Conservation (phyloP, 352 stramenopile genomes). For the Thraustochytrium sp. region DNA sequence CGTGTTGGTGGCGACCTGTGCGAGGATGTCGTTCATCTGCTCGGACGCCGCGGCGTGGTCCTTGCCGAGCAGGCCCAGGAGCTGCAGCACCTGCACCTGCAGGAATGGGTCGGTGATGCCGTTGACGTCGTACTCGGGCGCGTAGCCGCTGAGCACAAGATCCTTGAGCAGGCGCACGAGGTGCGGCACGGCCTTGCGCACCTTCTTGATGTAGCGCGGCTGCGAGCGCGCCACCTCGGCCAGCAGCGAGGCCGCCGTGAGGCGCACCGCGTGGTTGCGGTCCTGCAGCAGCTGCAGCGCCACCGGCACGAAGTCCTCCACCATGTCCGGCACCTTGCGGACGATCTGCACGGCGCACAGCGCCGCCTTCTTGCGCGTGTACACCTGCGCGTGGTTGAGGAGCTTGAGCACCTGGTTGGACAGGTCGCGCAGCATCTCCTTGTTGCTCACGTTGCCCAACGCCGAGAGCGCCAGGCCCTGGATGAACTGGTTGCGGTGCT, state of each 20-base stretch:
- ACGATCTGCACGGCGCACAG: conserved; percentile 82
- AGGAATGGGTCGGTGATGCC: conserved; percentile 98
- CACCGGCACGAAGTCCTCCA: conserved; percentile 95
- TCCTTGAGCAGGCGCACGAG: conserved; percentile 86
- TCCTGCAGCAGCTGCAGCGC: conserved; percentile 89
- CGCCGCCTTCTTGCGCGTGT: conserved; percentile 95
- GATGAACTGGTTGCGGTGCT: conserved; percentile 81
- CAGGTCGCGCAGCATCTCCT: conserved; percentile 96
- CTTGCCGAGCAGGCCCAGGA: conserved; percentile 88
- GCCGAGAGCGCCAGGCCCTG: conserved; percentile 90
- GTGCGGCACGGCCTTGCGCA: conserved; percentile 67
- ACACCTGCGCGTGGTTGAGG: conserved; percentile 80
- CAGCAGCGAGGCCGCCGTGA: conserved; percentile 93
- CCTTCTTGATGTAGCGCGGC: conserved; percentile 27
- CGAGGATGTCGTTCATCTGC: conserved; percentile 94
- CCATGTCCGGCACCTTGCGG: conserved; percentile 92
- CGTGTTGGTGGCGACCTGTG: conserved; percentile 99
- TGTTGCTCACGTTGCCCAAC: conserved; percentile 95
- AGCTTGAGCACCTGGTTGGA: conserved; percentile 95
- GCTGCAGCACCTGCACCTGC: conserved; percentile 75
- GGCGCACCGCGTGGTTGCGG: conserved; percentile 93
- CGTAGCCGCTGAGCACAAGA: conserved; percentile 93
- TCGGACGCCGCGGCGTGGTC: conserved; percentile 85
- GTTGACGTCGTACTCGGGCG: conserved; percentile 95
- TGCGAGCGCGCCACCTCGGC: conserved; percentile 67